Evolutionary conservation across 208 protist genomes (phyloP), one percentile per base, ranked within the genome.

Genomic region (Acanthamoeba castellanii): DNA sequence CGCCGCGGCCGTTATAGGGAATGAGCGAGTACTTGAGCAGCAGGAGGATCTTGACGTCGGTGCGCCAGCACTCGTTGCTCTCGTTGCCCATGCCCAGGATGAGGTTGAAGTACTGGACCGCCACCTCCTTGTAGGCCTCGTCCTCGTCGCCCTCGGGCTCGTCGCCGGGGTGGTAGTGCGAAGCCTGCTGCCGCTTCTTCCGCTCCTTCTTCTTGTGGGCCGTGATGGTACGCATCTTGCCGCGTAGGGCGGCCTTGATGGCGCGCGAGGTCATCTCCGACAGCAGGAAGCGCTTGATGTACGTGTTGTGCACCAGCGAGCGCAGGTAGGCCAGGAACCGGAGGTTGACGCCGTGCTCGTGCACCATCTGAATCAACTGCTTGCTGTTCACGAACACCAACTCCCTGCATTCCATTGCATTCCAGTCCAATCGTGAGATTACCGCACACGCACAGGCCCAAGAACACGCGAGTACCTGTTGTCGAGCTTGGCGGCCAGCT

Each of bases 341-440:
- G 27, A 94, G 34, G 45, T 94, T 94, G 20, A 94, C 42, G 52
- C 91, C 91, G 42, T 84, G 70, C 47, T 74, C 91, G 76, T 94
- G 91, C 27, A 94, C 52, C 32, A 85, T 61, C n/a, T 85, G 72
- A 25, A 94, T 85, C 25, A 94, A 42, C 61, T 94, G 91, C 74
- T 94, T 94, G 55, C 91, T 94, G 57, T 94, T 94, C 27, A 94
- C 91, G 50, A 94, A 94, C 32, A 94, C 74, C 27, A 87, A 25
- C 9, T 94, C 91, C n/a, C 88, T 89, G 25, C 42, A 50, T 27
- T 42, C 68, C n/a, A 22, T 42, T 42, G 68, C 32, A 34, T 50
- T 50, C 6, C n/a, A 34, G 6, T 50, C 6, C n/a, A 55, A 18
- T 55, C 50, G 9, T 55, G 16, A 55, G 47, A 20, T 13, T 50